These are phyloP conservation scores for Boletus sensibilis DNA, from an alignment of 768 basidiomycete genomes.

Conservation along the genomic window DNA sequence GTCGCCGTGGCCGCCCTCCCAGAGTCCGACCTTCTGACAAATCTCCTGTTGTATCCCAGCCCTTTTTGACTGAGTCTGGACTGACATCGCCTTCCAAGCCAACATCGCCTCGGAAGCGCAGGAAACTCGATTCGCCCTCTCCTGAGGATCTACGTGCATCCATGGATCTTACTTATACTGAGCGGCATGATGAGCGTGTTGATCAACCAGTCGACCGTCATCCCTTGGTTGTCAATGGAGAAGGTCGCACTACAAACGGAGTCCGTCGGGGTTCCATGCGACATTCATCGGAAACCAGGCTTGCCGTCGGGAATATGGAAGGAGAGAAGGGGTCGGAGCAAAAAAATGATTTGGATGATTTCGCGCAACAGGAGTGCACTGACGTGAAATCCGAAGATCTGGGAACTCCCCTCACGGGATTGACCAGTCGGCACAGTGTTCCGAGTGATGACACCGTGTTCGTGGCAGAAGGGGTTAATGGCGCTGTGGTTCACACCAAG, in stretches of 20 bases:
- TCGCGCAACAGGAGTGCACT: constrained; percentile 11
- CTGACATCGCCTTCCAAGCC: constrained; percentile 17
- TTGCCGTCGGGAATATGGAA: background rate
- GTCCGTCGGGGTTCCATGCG: constrained; percentile 2
- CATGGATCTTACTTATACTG: background rate
- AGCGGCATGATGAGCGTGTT: constrained; percentile 3
- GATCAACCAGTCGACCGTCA: constrained; percentile 5
- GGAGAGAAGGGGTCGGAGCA: background rate
- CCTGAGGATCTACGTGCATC: constrained; percentile 21
- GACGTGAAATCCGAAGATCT: constrained; percentile 54
- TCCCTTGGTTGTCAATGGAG: constrained; percentile 15
- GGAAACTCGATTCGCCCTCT: constrained; percentile 41
- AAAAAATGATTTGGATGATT: background rate
- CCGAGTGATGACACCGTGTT: constrained; percentile 59
- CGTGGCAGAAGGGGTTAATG: constrained; percentile 33
- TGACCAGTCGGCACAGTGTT: constrained; percentile 52
- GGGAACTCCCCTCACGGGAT: constrained; percentile 49
- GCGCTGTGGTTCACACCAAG: constrained; percentile 30
- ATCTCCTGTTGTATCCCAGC: background rate
- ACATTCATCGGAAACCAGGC: background rate
- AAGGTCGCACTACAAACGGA: constrained; percentile 17
- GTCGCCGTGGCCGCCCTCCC: constrained; percentile 34
- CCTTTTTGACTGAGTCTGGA: constrained; percentile 7
- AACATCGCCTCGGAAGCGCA: constrained; percentile 42
- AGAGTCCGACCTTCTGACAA: constrained; percentile 23